Evolutionary conservation across 176 grass and related monocot genomes (phyloP), one percentile per base, ranked within the genome.

Genomic region (Calamus simplicifolius): DNA sequence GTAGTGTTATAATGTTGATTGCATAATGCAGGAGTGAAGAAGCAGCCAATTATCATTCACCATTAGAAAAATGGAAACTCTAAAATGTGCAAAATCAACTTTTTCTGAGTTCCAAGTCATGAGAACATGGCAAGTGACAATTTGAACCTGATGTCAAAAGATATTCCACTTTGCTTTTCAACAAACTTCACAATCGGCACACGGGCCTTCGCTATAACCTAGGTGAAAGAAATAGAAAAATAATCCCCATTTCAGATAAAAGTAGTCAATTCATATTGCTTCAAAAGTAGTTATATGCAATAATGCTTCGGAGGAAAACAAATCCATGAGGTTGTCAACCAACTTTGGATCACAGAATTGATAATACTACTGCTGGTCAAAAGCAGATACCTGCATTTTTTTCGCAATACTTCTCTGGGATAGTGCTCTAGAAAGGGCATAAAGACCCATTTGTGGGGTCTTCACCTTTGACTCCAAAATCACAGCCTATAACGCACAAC

Each of bases 131-230:
- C 16, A 19, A 55, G 64, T 77, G 72, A 25, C 52, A 76, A 69
- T 26, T 54, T 58, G 57, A 62, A 98, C 94, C 94, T 98, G 79
- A 98, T 74, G 48, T 98, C 94, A 79, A 98, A 98, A 77, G 81
- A 75, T 79, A 98, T 76, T 77, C 50, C 81, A 57, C 94, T 98
- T 18, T 57, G 81, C 57, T 67, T 99, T 85, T 98, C 94, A 62
- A 89, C 70, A 63, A 98, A 98, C 61, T 93, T 98, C 62, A 98
- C 76, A 64, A 99, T 99, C 57, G 94, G 94, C 63, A 99, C 88
- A 61, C 85, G 94, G 73, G 94, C 94, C 87, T 89, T 99, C 60
- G 87, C 93, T 80, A 99, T 89, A 68, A 99, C 94, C 94, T 99
- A 54, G 73, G 27, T 27, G 76, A 51, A 21, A 57, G 71, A 66